A percentile compares a stretch with the other conserved stretches of the same genome.
Conservation (phyloP, 2,329 filamentous ascomycete genomes). For the Colletotrichum liaoningense region DNA sequence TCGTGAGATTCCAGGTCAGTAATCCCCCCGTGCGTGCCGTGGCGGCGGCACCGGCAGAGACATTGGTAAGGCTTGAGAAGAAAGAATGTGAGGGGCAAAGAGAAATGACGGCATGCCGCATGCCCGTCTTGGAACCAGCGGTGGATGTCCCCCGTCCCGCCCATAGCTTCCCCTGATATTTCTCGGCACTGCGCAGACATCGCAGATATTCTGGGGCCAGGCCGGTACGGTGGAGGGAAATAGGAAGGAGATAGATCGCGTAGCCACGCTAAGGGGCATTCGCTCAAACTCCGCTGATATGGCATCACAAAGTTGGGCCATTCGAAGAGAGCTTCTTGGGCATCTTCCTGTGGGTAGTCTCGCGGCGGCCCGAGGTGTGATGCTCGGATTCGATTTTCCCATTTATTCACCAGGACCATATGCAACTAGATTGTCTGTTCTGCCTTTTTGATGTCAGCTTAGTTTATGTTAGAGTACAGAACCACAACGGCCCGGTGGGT, state of each 20-base stretch:
- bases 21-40: background rate
- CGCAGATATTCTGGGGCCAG: background rate
- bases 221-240: background rate
- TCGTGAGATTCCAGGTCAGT: background rate
- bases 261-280: background rate
- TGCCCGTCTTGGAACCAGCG: background rate
- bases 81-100: background rate
- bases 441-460: background rate
- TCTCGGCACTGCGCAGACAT: conserved; percentile 5
- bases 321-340: background rate
- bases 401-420: background rate
- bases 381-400: background rate
- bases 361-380: background rate
- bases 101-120: background rate
- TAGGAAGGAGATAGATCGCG: conserved; percentile 23
- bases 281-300: background rate
- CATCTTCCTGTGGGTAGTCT: background rate
- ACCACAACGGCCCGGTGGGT: background rate
- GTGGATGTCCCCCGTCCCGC: background rate
- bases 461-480: background rate
- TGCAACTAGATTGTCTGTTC: background rate
- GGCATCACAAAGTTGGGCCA: background rate
- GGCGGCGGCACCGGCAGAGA: conserved; percentile 11
- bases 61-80: background rate
- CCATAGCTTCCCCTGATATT: background rate